phyloP scores from a whole-genome alignment of 1,139 yeast genomes.

The Yamadazyma spencermartinsiae region DNA sequence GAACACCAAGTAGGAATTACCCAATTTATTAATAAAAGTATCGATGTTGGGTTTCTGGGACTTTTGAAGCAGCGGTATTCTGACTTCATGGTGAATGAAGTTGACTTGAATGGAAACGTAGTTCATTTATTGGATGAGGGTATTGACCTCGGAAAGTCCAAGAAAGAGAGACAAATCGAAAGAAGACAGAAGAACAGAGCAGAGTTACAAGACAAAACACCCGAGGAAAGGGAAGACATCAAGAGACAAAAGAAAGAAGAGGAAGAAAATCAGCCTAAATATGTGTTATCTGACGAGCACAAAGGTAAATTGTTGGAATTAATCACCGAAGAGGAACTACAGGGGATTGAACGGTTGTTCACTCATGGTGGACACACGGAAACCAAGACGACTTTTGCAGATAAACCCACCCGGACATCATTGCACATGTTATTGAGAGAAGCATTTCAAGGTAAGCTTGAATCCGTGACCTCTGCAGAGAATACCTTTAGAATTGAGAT shows the following conservation, averaged over 20 bases:
- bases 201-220: conserved; percentile 34
- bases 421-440: conserved; percentile 76
- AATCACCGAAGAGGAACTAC: conserved; percentile 62
- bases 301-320: conserved; percentile 47
- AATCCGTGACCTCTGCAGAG: conserved; percentile 70
- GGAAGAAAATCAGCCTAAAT: conserved; percentile 33
- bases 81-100: conserved; percentile 94
- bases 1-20: conserved; percentile 88
- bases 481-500: conserved; percentile 65
- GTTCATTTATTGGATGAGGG: conserved; percentile 79
- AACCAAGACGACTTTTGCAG: conserved; percentile 58
- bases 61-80: conserved; percentile 84
- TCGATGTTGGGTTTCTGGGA: conserved; percentile 69
- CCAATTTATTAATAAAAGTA: conserved; percentile 52
- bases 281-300: conserved; percentile 47
- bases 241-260: conserved; percentile 28
- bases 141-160: conserved; percentile 50
- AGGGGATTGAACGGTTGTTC: conserved; percentile 55
- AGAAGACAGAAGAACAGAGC: conserved; percentile 41
- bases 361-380: conserved; percentile 59
- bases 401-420: conserved; percentile 69
- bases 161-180: conserved; percentile 52
- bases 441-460: conserved; percentile 73
- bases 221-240: conserved; percentile 35
- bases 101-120: conserved; percentile 65